phyloP scores from a whole-genome alignment of 768 basidiomycete species.

The Dacryopinax primogenitus region DNA sequence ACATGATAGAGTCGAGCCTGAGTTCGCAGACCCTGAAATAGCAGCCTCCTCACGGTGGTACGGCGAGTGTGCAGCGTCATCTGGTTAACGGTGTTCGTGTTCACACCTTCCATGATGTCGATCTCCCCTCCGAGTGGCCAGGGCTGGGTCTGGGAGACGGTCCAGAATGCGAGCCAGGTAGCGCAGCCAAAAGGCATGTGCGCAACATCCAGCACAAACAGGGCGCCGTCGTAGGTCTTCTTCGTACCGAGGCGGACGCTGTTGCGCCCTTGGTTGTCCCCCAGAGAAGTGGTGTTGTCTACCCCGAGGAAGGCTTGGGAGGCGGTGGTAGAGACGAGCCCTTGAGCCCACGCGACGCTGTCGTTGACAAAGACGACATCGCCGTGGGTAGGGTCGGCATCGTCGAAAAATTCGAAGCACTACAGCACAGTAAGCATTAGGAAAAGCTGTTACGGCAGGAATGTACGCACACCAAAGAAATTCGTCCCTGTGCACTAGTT shows the following conservation, averaged over 20 bases:
- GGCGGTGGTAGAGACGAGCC: background rate
- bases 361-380: slow-evolving; percentile 4
- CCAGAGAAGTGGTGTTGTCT: slow-evolving; percentile 23
- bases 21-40: too few relatives aligned
- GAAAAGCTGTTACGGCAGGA: background rate
- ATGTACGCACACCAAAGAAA: background rate
- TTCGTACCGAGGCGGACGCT: slow-evolving; percentile 25
- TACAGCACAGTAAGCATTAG: background rate
- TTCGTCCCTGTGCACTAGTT: background rate
- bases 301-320: slow-evolving; percentile 15
- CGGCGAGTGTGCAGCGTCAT: slow-evolving; percentile 32
- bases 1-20: too few relatives aligned
- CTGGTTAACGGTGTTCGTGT: slow-evolving; percentile 31
- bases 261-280: slow-evolving; percentile 27
- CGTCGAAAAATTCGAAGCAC: background rate
- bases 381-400: slow-evolving; percentile 5
- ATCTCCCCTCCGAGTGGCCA: slow-evolving; percentile 27
- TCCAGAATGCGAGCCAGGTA: slow-evolving; percentile 22
- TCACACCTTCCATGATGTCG: slow-evolving; percentile 36
- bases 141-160: slow-evolving; percentile 41
- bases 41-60: too few relatives aligned
- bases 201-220: slow-evolving; percentile 23
- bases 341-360: background rate
- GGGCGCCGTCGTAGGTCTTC: slow-evolving; percentile 24
- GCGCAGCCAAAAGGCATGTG: slow-evolving; percentile 11